Evolutionary conservation across 2,329 filamentous ascomycete species (phyloP).

Genomic region (Huntiella savannae): DNA sequence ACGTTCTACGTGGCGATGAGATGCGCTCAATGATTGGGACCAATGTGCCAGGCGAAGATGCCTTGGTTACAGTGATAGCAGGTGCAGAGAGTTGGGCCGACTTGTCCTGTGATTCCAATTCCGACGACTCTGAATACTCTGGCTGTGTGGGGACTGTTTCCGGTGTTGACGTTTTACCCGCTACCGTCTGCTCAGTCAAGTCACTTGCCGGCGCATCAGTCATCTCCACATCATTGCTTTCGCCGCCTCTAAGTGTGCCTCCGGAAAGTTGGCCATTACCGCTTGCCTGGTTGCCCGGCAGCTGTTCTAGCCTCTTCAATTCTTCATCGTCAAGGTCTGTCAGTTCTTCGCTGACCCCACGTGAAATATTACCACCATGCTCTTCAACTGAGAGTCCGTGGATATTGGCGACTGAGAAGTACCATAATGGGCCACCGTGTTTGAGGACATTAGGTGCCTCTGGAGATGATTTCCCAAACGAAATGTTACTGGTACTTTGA

Average conservation of each 20-base stretch:
- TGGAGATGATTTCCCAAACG: constrained; percentile 1
- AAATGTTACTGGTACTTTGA: constrained; percentile 10
- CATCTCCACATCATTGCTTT: constrained; percentile 9
- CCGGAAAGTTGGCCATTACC: constrained; percentile 1
- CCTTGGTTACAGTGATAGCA: constrained; percentile 14
- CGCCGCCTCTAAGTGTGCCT: not conserved
- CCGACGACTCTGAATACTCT: constrained; percentile 8
- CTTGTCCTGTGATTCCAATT: constrained; percentile 9
- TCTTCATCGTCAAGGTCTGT: constrained; percentile 88
- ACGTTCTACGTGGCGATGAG: constrained; percentile 1
- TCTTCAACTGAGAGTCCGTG: constrained; percentile 21
- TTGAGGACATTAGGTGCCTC: constrained; percentile 6
- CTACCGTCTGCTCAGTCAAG: not conserved
- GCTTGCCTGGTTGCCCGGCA: not conserved
- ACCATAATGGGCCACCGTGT: constrained; percentile 9
- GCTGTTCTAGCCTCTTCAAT: constrained; percentile 42
- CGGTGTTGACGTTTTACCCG: not conserved
- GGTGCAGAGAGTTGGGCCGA: not conserved
- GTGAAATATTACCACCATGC: constrained; percentile 47
- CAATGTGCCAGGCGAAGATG: constrained; percentile 6
- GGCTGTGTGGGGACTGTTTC: not conserved
- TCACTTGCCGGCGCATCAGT: constrained; percentile 1
- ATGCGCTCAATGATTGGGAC: not conserved
- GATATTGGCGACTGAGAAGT: constrained; percentile 4
- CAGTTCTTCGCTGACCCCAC: constrained; percentile 62